These are phyloP conservation scores for Fusarium newnesense DNA, from an alignment of 2,329 filamentous ascomycete species.

Conservation along the genomic window DNA sequence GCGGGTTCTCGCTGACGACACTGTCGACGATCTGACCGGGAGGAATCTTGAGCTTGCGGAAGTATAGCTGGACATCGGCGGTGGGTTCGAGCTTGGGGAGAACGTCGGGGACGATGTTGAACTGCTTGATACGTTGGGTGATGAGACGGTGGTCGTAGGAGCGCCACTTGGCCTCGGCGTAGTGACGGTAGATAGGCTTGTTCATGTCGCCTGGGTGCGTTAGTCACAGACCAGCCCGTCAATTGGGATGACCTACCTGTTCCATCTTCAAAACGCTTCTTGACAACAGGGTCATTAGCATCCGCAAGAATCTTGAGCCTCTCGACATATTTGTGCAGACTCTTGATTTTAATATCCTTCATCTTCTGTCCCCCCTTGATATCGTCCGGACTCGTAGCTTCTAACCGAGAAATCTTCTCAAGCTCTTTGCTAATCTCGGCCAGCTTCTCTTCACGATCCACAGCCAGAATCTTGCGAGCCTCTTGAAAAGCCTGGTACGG, in stretches of 20 bases:
- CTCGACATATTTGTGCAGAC: constrained; percentile 78
- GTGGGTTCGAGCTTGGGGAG: constrained; percentile 81
- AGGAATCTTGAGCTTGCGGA: constrained; percentile 74
- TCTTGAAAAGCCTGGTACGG: constrained; percentile 99
- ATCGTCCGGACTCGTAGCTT: constrained; percentile 65
- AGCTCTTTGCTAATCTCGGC: constrained; percentile 74
- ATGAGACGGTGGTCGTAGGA: constrained; percentile 82
- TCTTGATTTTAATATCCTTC: constrained; percentile 74
- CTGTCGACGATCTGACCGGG: constrained; percentile 85
- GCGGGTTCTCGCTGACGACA: constrained; percentile 75
- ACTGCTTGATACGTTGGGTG: constrained; percentile 85
- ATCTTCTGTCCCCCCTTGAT: constrained; percentile 70
- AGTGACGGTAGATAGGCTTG: constrained; percentile 93
- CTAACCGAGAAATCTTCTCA: constrained; percentile 74
- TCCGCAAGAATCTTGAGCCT: constrained; percentile 88
- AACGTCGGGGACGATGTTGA: constrained; percentile 89
- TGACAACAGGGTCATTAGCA: constrained; percentile 93
- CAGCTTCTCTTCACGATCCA: constrained; percentile 85
- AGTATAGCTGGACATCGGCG: constrained; percentile 84
- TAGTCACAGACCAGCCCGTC: not conserved
- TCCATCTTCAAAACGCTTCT: constrained; percentile 93
- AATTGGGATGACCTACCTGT: constrained; percentile 65
- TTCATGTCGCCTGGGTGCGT: constrained; percentile 81
- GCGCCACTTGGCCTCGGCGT: constrained; percentile 89
- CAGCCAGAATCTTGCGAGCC: constrained; percentile 82